Base-by-base conservation (phyloP, 768 basidiomycete species). In the Hirschioporus abietinus region DNA sequence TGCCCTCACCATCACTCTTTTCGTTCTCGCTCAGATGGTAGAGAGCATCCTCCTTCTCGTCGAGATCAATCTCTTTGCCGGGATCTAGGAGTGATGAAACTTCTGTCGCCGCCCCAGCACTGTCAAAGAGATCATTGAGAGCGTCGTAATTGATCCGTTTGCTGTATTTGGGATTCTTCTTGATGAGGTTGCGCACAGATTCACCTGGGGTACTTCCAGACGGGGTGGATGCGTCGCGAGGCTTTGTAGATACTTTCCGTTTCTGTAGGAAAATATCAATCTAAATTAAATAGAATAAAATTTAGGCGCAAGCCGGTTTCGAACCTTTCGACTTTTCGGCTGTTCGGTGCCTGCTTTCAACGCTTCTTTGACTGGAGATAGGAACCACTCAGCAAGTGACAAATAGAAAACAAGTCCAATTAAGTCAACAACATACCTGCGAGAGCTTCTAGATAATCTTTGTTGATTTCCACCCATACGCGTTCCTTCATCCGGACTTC, bases 141-240 rank as follows among this genome's bases (percentile, higher is more conserved):
- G 92, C 93, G 70, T 92, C 90, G 74, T 96, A 97, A 75, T 97
- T 97, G 78, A 96, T 96, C 64, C 93, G 87, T 73, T 93, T 93
- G 78, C 92, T 94, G 77, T 95, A 95, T 73, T 88, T 91, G 25
- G 88, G 84, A 69, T 91, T 94, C 78, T 93, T 93, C 80, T 91
- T 90, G 71, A 95, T 81, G 36, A 96, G 82, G 67, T 87, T 88
- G 42, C 84, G 84, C 25, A 92, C 90, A 0, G 90, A 87, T 71
- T 93, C 92, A 23, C 90, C 91, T 0, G 90, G 86, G 5, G 89
- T 91, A 18, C 78, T 82, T 7, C 89, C 91, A 63, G 85, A 83
- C 0, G 87, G 86, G 7, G 86, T 91, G 0, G 88, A 82, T 12
- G 90, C 85, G 68, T 96, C 93, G 35, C 91, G 84, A 24, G 92